Evolutionary conservation across 2,329 filamentous ascomycete species (phyloP).

Genomic region (Hypoxylon sp.): DNA sequence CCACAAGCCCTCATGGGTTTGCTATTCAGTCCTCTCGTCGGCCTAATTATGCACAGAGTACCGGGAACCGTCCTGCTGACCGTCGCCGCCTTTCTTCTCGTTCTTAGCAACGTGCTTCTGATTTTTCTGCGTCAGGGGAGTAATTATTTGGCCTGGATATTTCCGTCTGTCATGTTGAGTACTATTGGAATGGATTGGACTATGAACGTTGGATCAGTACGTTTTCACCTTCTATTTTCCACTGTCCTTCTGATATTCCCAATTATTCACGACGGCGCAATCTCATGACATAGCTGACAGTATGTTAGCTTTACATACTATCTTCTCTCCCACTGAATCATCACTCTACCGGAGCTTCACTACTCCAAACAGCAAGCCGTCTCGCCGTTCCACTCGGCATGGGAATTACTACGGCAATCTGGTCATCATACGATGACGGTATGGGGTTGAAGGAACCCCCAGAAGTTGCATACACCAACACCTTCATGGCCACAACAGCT

Average conservation of each 20-base stretch:
- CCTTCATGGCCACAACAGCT: slow-evolving; percentile 49
- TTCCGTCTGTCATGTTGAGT: slow-evolving; percentile 50
- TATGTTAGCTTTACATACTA: slow-evolving; percentile 47
- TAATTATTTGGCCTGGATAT: slow-evolving; percentile 50
- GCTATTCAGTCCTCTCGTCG: slow-evolving; percentile 50
- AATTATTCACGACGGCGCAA: too few species aligned
- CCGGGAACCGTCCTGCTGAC: slow-evolving; percentile 46
- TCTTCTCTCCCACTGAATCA: slow-evolving; percentile 49
- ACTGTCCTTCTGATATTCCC: too few species aligned
- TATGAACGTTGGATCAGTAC: slow-evolving; percentile 52
- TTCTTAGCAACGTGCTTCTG: slow-evolving; percentile 49
- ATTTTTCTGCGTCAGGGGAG: slow-evolving; percentile 47
- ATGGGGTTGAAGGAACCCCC: slow-evolving; percentile 37
- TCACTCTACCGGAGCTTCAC: slow-evolving; percentile 49
- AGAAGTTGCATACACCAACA: slow-evolving; percentile 48
- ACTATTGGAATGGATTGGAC: slow-evolving; percentile 53
- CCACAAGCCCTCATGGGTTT: slow-evolving; percentile 51
- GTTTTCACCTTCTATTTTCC: slow-evolving; percentile 17
- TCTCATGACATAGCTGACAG: slow-evolving; percentile 19
- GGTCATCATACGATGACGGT: slow-evolving; percentile 49
- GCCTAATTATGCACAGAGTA: slow-evolving; percentile 49
- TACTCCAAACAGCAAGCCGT: slow-evolving; percentile 50
- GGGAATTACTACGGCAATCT: slow-evolving; percentile 51
- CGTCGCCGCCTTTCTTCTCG: slow-evolving; percentile 44
- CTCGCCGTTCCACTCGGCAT: slow-evolving; percentile 51